Evolutionary conservation across 2,329 filamentous ascomycete species (phyloP), one percentile per base, ranked within the genome.

Genomic region (Chaetomiaceae sp.): DNA sequence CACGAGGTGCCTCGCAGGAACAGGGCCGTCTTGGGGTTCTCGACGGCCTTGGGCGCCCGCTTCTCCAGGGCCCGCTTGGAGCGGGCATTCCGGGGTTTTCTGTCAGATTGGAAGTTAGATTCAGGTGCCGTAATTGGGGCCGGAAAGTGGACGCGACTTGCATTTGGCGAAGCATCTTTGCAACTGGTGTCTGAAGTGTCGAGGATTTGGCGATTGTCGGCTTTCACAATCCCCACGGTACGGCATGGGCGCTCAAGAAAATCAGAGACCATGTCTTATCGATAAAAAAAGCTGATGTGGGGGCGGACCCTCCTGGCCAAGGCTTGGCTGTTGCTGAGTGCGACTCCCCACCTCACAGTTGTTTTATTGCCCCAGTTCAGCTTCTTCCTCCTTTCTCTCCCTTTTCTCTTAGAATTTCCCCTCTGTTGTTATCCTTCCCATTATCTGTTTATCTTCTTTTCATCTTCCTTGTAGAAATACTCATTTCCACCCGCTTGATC

Each of bases 41-140:
- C 94, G 71, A 88, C 75, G 62, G 84, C 77, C 72, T 96, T 95
- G 54, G 94, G 89, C 66, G 89, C 91, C 66, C 89, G 88, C 74
- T 95, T 92, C 70, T 95, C 94, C 68, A 97, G 85, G 60, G 89
- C 91, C 64, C 94, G 87, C 80, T 96, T 96, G 54, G 91, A 94
- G 77, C 94, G 91, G 64, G 92, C 91, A 73, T 82, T 83, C 59
- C 78, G 76, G 61, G 81, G 80, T 72, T 82, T 82, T 68, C 79
- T 82, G 60, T 31, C 23, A 14, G 15, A 6, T 11, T 19, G 23
- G 9, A 4, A 20, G 34, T 53, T 15, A 46, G 47, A n/a, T 29
- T 23, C 27, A 12, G 9, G 11, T n/a, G 17, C 4, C 12, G 1
- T 45, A 9, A 7, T 4, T 20, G 0, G 12, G 14, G n/a, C 39